phyloP scores from a whole-genome alignment of 495 filamentous ascomycete genomes.

The Patellaria atrata region DNA sequence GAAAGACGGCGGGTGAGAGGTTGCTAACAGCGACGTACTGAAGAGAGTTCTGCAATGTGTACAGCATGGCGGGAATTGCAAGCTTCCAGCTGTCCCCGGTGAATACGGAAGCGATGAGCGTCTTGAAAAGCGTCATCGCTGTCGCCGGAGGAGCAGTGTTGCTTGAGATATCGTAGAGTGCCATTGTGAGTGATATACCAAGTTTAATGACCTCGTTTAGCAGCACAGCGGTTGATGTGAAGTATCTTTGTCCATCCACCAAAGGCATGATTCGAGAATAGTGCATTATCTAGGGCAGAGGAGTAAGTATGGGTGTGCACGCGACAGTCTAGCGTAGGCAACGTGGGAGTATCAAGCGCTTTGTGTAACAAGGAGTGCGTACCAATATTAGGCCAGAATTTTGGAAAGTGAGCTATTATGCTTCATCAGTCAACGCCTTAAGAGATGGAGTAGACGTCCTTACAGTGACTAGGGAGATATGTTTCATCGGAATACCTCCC shows the following conservation, averaged over 20 bases:
- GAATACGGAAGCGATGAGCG: constrained; percentile 69
- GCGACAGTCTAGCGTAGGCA: too few species aligned
- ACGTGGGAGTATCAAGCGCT: background rate
- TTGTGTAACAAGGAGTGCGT: constrained; percentile 17
- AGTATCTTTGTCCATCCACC: constrained; percentile 68
- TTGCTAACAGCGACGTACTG: constrained; percentile 90
- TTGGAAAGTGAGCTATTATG: constrained; percentile 54
- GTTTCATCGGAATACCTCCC: constrained; percentile 55
- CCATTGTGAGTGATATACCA: constrained; percentile 67
- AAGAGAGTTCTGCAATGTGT: constrained; percentile 79
- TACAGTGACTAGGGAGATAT: constrained; percentile 67
- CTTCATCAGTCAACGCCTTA: constrained; percentile 14
- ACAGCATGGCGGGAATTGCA: constrained; percentile 75
- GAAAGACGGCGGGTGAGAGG: constrained; percentile 79
- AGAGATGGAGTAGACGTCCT: constrained; percentile 11
- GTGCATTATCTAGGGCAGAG: constrained; percentile 71
- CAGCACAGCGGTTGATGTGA: constrained; percentile 87
- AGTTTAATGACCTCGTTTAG: constrained; percentile 89
- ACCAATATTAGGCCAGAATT: constrained; percentile 67
- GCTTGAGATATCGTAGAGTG: constrained; percentile 71
- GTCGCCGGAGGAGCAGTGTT: constrained; percentile 61
- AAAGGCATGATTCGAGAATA: constrained; percentile 87
- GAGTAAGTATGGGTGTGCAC: too few species aligned
- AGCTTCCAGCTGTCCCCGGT: constrained; percentile 94
- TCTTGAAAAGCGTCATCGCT: constrained; percentile 61